These are phyloP conservation scores for Colletotrichum lindemuthianum DNA, from an alignment of 2,329 filamentous ascomycete genomes.

Conservation along the genomic window DNA sequence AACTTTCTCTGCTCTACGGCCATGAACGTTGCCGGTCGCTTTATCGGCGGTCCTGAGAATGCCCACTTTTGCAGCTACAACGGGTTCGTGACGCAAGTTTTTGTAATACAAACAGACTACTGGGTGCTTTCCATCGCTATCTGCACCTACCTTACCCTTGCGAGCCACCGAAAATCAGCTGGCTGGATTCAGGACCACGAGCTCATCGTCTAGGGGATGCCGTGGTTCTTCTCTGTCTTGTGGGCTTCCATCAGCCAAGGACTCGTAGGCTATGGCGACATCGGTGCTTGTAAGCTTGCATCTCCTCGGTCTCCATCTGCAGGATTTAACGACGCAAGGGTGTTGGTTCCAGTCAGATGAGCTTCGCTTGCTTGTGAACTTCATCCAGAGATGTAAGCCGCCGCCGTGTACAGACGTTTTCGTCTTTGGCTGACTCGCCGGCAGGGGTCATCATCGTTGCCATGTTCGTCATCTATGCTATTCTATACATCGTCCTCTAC, in stretches of 20 bases:
- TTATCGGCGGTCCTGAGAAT: slow-evolving; percentile 42
- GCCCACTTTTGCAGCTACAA: slow-evolving; percentile 51
- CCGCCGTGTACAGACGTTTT: background rate
- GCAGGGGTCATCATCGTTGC: slow-evolving; percentile 48
- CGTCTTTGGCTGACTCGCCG: background rate
- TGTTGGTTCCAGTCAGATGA: slow-evolving; percentile 54
- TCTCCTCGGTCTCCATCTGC: too few species aligned
- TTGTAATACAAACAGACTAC: slow-evolving; percentile 56
- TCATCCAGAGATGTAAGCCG: slow-evolving; percentile 49
- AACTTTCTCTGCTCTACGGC: slow-evolving; percentile 52
- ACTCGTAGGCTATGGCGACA: slow-evolving; percentile 45
- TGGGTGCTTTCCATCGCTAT: slow-evolving; percentile 54
- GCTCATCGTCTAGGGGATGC: slow-evolving; percentile 45
- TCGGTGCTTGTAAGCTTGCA: slow-evolving; percentile 42
- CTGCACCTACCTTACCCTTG: slow-evolving; percentile 52
- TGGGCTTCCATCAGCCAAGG: slow-evolving; percentile 48
- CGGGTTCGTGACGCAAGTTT: slow-evolving; percentile 54
- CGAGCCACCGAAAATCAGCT: slow-evolving; percentile 47
- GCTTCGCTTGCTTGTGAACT: slow-evolving; percentile 51
- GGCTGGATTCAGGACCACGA: slow-evolving; percentile 50
- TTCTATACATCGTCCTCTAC: slow-evolving; percentile 51
- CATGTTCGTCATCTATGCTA: slow-evolving; percentile 50
- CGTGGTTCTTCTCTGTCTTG: slow-evolving; percentile 48
- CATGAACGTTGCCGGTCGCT: slow-evolving; percentile 45
- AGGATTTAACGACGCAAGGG: slow-evolving; percentile 34